Evolutionary conservation across 148 eudicot species (phyloP).

Genomic region (Oxyria digyna): DNA sequence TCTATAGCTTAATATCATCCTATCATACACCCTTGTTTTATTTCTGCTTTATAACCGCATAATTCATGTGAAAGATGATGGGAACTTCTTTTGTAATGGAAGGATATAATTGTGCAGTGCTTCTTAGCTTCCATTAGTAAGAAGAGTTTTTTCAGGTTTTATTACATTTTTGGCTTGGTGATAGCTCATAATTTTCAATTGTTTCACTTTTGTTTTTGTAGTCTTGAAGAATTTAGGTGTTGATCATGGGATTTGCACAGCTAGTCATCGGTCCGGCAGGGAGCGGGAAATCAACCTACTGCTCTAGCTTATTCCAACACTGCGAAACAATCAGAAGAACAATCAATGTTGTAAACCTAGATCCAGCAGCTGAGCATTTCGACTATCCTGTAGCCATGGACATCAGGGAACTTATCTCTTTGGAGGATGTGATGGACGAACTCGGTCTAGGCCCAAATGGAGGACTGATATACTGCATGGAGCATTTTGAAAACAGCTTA

Average conservation of each 20-base stretch:
- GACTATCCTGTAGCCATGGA: constrained; percentile 93
- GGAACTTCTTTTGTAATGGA: background rate
- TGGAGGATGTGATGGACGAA: constrained; percentile 98
- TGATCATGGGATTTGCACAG: constrained; percentile 72
- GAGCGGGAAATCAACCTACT: constrained; percentile 91
- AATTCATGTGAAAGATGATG: too few species aligned
- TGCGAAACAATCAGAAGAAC: constrained; percentile 60
- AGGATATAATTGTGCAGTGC: background rate
- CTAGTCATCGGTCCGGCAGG: constrained; percentile 82
- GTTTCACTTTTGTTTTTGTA: too few species aligned
- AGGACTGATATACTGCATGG: constrained; percentile 91
- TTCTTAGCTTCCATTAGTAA: background rate
- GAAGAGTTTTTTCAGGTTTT: background rate
- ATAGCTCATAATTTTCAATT: too few species aligned
- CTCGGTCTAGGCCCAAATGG: constrained; percentile 92
- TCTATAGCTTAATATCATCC: too few species aligned
- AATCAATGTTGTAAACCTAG: constrained; percentile 69
- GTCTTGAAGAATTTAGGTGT: background rate
- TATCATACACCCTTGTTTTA: too few species aligned
- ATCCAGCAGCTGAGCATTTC: constrained; percentile 93
- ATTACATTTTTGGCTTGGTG: background rate
- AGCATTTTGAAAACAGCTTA: constrained; percentile 81
- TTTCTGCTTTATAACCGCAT: too few species aligned
- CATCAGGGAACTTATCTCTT: constrained; percentile 66
- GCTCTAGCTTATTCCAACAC: constrained; percentile 71